These are phyloP conservation scores for Salix brachista DNA, from an alignment of 345 rosid genomes.

Conservation along the genomic window DNA sequence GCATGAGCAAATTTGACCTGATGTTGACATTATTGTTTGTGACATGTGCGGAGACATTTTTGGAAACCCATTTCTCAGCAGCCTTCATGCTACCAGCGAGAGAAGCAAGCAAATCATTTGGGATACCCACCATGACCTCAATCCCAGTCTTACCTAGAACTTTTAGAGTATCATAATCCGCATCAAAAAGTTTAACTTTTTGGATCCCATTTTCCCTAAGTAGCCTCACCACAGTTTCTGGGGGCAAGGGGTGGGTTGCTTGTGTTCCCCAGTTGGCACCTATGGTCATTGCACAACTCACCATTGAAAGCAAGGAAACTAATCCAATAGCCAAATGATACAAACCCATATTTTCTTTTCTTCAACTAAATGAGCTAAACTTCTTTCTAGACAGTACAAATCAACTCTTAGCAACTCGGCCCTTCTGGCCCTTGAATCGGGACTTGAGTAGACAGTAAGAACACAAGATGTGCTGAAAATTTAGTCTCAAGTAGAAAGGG, in stretches of 20 bases:
- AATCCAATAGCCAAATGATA: slow-evolving; percentile 19
- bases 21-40: slow-evolving; percentile 55
- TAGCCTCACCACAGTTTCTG: slow-evolving; percentile 65
- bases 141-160: slow-evolving; percentile 69
- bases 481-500: background rate
- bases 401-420: background rate
- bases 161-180: slow-evolving; percentile 59
- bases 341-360: slow-evolving; percentile 19
- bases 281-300: slow-evolving; percentile 36
- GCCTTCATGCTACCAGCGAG: slow-evolving; percentile 63
- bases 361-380: slow-evolving; percentile 5
- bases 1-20: slow-evolving; percentile 41
- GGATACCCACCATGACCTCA: slow-evolving; percentile 98
- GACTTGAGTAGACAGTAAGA: background rate
- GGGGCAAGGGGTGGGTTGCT: slow-evolving; percentile 67
- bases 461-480: background rate
- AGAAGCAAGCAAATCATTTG: slow-evolving; percentile 78
- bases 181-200: slow-evolving; percentile 93
- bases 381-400: background rate
- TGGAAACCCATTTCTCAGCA: slow-evolving; percentile 91
- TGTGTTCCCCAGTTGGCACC: slow-evolving; percentile 87
- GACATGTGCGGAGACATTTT: slow-evolving; percentile 72
- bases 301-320: slow-evolving; percentile 23
- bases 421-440: background rate
- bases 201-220: slow-evolving; percentile 65